phyloP scores from a whole-genome alignment of 352 stramenopile genomes.

The Halophytophthora polymorphica region DNA sequence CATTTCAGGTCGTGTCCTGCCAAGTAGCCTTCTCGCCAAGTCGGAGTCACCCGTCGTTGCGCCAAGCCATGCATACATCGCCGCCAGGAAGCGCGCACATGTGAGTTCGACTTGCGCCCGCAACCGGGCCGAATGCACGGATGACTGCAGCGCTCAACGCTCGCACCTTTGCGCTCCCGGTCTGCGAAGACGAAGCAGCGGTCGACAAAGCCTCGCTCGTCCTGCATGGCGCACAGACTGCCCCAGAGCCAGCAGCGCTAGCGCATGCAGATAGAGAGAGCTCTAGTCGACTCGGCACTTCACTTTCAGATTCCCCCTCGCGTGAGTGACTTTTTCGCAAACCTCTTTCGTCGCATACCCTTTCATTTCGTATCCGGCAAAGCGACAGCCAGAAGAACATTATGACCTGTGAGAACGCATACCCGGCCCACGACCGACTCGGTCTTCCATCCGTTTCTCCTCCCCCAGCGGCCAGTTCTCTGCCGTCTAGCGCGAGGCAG shows the following conservation, averaged over 20 bases:
- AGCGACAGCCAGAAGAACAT: too few species aligned
- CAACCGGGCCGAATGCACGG: too few species aligned
- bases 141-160: not conserved
- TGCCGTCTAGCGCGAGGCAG: not conserved
- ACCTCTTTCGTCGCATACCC: too few species aligned
- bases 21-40: slow-evolving; percentile 31
- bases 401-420: too few species aligned
- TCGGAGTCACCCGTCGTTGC: not conserved
- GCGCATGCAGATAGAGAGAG: too few species aligned
- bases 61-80: not conserved
- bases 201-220: slow-evolving; percentile 27
- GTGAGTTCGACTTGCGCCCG: too few species aligned
- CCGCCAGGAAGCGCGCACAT: not conserved
- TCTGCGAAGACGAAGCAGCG: slow-evolving; percentile 54
- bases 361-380: too few species aligned
- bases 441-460: slow-evolving; percentile 24
- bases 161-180: slow-evolving; percentile 20
- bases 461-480: not conserved
- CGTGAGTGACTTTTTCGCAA: too few species aligned
- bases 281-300: too few species aligned
- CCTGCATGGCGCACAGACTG: slow-evolving; percentile 8
- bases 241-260: too few species aligned
- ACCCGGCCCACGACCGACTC: not conserved
- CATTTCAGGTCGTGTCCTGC: slow-evolving; percentile 58
- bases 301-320: too few species aligned